Evolutionary conservation across 2,329 filamentous ascomycete genomes (phyloP), one percentile per base, ranked within the genome.

Genomic region (Coniochaeta ligniaria): DNA sequence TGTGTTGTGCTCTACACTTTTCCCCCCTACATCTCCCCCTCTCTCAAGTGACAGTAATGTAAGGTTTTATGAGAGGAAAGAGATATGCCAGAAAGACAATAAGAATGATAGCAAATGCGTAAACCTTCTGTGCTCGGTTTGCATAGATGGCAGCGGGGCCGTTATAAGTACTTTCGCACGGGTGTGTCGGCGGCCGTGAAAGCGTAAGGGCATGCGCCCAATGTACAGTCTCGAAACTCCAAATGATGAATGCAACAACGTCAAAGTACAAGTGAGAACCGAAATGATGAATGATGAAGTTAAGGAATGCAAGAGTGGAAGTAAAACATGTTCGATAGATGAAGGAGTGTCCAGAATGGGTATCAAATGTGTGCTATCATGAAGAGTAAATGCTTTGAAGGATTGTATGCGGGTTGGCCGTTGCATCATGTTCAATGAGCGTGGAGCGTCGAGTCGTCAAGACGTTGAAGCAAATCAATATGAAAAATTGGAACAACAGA

Each of bases 291-390:
- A 56, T 35, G 22, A 6, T 28, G 11, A 50, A 2, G 24, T 7
- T 31, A 33, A 28, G 24, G 28, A 54, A 31, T 35, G 52, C 28
- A 55, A 55, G 12, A 33, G 31, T 56, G 9, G 38, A 20, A 12
- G 58, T 67, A 57, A 59, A 36, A 59, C 50, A 57, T 14, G 26
- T 52, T 3, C 5, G 26, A n/a, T 26, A 22, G 36, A 17, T 20
- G 24, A 66, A 64, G 31, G 64, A 67, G 57, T 36, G 67, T 63
- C 63, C 43, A 61, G 63, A 65, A 66, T 52, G 65, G 65, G 66
- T 66, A 66, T 66, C 65, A 61, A 61, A 41, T 17, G 24, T 45
- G 41, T 52, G 47, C 26, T 52, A 17, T 31, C 28, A 57, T 17
- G 50, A 60, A 60, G 31, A 26, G 50, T 50, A 47, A 59, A 60